Evolutionary conservation across 1,284 basidiomycete species (phyloP).

Genomic region (Puccinia coronata): DNA sequence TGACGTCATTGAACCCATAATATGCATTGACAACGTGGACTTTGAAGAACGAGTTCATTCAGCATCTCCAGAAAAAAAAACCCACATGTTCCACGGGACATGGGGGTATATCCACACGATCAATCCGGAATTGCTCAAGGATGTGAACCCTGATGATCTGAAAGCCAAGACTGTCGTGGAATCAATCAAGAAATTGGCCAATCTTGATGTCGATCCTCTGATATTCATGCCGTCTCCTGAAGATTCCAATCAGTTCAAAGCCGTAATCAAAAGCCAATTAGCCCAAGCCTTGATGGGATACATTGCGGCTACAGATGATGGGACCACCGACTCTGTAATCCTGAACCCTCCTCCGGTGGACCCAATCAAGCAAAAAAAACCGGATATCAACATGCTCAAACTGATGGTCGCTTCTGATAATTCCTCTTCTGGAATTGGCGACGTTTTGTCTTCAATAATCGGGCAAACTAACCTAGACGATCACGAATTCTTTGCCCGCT

Average conservation of each 20-base stretch:
- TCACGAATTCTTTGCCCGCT: not conserved
- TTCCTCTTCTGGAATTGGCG: not conserved
- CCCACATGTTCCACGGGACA: not conserved
- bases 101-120: not conserved
- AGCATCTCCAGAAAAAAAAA: not conserved
- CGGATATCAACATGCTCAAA: slow-evolving; percentile 4
- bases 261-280: not conserved
- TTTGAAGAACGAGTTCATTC: not conserved
- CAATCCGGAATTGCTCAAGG: not conserved
- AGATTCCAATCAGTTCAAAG: not conserved
- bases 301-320: not conserved
- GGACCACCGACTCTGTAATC: not conserved
- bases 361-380: not conserved
- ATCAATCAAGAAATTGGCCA: not conserved
- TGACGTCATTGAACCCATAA: not conserved
- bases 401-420: slow-evolving; percentile 4
- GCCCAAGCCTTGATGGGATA: not conserved
- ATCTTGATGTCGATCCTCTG: not conserved
- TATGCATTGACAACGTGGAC: slow-evolving; percentile 4
- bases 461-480: not conserved
- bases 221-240: not conserved
- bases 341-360: not conserved
- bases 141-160: not conserved
- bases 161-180: too few species aligned
- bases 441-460: not conserved